Conservation (phyloP, 78 protist genomes). For the Mantamonas sphyraenae region DNA sequence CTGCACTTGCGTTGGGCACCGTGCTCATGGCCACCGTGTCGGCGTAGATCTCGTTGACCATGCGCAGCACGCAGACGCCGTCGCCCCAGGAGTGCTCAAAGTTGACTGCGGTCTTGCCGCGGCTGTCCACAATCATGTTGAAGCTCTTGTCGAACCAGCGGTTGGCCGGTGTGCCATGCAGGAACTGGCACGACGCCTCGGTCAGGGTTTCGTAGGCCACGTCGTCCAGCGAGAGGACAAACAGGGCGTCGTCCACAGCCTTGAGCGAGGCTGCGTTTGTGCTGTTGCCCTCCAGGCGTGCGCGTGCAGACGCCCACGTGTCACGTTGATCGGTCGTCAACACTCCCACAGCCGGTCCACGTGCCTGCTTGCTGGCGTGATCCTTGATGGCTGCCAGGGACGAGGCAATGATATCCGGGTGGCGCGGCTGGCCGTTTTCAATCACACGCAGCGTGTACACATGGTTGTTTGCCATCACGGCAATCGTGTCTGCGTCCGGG, state of each 20-base stretch:
- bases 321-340: constrained; percentile 8
- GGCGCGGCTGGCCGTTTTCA: too few relatives aligned
- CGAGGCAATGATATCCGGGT: too few relatives aligned
- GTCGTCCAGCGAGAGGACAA: constrained; percentile 29
- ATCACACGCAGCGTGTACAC: too few relatives aligned
- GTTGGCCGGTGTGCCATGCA: constrained; percentile 33
- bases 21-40: too few relatives aligned
- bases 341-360: constrained; percentile 24
- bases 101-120: constrained; percentile 30
- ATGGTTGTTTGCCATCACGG: too few relatives aligned
- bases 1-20: too few relatives aligned
- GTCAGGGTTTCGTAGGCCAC: too few relatives aligned
- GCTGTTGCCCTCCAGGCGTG: background rate
- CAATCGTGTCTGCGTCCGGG: too few relatives aligned
- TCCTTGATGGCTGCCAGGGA: too few relatives aligned
- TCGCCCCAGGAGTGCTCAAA: constrained; percentile 52
- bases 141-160: constrained; percentile 50
- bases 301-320: constrained; percentile 11
- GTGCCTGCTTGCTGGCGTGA: too few relatives aligned
- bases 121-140: constrained; percentile 8
- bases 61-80: constrained; percentile 26
- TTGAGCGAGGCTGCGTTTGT: constrained; percentile 3
- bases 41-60: background rate
- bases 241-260: constrained; percentile 19
- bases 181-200: too few relatives aligned